Evolutionary conservation across 768 basidiomycete genomes (phyloP).

Genomic region (Pulveroboletus sp.): DNA sequence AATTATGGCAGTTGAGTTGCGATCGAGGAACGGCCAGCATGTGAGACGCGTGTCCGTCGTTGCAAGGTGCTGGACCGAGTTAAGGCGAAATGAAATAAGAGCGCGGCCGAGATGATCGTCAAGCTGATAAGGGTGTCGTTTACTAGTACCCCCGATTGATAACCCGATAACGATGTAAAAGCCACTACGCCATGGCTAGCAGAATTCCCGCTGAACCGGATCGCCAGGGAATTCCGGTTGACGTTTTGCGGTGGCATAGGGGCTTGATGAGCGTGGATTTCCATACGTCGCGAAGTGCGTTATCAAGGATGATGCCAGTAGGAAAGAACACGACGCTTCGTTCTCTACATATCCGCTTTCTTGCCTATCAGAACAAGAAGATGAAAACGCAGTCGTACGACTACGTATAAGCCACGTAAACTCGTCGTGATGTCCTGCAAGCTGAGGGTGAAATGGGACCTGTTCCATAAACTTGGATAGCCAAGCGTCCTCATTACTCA

Average conservation of each 20-base stretch:
- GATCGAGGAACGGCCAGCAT: not conserved
- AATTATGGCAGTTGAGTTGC: not conserved
- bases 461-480: not conserved
- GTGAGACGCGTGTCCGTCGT: not conserved
- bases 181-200: not conserved
- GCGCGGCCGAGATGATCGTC: constrained; percentile 2
- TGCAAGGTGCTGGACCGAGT: constrained; percentile 3
- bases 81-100: not conserved
- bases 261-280: not conserved
- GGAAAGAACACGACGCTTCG: not conserved
- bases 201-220: constrained; percentile 3
- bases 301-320: constrained; percentile 1
- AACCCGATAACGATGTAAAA: not conserved
- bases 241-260: constrained; percentile 3
- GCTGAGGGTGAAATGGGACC: not conserved
- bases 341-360: not conserved
- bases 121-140: not conserved
- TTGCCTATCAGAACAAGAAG: not conserved
- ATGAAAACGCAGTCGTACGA: constrained; percentile 6
- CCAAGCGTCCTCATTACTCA: not conserved
- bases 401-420: constrained; percentile 2
- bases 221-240: not conserved
- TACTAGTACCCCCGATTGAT: not conserved
- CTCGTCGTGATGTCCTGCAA: not conserved
- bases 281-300: not conserved